Conservation (phyloP, 2,329 filamentous ascomycete species). For the Albophoma yamanashiensis region DNA sequence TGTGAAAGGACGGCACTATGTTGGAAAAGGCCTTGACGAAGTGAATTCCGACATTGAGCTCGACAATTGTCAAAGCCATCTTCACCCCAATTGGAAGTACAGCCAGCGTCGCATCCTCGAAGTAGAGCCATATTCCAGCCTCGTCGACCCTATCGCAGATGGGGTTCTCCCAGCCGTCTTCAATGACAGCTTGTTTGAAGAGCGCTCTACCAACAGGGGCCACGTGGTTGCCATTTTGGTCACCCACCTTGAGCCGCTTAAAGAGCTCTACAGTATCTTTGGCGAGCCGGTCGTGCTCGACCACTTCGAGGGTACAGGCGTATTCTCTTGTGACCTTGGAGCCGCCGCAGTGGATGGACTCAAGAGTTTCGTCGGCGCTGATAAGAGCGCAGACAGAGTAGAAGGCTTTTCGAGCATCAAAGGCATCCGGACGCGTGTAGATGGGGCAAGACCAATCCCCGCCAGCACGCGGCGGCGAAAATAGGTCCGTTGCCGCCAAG, state of each 20-base stretch:
- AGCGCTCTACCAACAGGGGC: slow-evolving; percentile 33
- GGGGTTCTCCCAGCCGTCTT: slow-evolving; percentile 34
- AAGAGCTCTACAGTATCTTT: slow-evolving; percentile 31
- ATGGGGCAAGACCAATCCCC: slow-evolving; percentile 18
- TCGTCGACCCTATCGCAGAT: slow-evolving; percentile 6
- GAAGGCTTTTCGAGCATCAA: slow-evolving; percentile 30
- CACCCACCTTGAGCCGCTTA: slow-evolving; percentile 24
- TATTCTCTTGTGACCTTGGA: slow-evolving; percentile 30
- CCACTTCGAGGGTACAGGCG: slow-evolving; percentile 51
- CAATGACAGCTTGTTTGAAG: slow-evolving; percentile 33
- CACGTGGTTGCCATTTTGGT: slow-evolving; percentile 21
- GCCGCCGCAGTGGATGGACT: slow-evolving; percentile 10
- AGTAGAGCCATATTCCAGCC: slow-evolving; percentile 38
- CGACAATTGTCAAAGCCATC: slow-evolving; percentile 41
- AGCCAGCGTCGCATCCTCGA: slow-evolving; percentile 48
- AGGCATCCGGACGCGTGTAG: slow-evolving; percentile 23
- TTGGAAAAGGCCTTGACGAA: slow-evolving; percentile 52
- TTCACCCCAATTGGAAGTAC: slow-evolving; percentile 57
- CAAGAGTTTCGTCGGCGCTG: slow-evolving; percentile 19
- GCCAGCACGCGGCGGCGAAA: slow-evolving; percentile 29
- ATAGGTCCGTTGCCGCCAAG: slow-evolving; percentile 58
- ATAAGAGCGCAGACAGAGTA: slow-evolving; percentile 32
- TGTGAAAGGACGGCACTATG: slow-evolving; percentile 52
- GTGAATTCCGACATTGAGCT: slow-evolving; percentile 49
- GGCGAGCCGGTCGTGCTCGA: slow-evolving; percentile 34